These are phyloP conservation scores for Dipteronia sinensis DNA, from an alignment of 345 rosid species.

Conservation along the genomic window DNA sequence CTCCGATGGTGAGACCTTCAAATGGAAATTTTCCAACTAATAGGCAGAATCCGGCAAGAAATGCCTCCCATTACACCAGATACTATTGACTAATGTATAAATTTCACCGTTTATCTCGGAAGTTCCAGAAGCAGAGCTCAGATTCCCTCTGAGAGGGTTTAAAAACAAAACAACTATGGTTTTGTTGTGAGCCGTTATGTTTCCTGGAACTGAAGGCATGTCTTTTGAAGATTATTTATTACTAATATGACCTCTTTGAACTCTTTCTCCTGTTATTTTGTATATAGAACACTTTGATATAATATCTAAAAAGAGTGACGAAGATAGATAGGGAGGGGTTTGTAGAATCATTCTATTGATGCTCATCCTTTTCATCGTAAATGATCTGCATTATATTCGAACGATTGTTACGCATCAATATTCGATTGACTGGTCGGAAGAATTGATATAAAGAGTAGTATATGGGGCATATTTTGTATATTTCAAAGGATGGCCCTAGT, in stretches of 20 bases:
- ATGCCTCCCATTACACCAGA: conserved; percentile 6
- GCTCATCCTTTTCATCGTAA: neutral
- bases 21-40: conserved; percentile 12
- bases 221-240: neutral
- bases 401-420: no score
- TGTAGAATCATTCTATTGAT: neutral
- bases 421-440: no score
- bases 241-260: neutral
- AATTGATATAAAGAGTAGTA: neutral
- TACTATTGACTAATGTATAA: conserved; percentile 12
- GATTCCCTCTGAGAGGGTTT: neutral
- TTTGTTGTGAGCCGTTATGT: neutral
- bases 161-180: neutral
- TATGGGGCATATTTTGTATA: neutral
- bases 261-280: neutral
- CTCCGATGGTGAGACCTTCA: conserved; percentile 4
- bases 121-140: conserved; percentile 11
- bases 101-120: neutral
- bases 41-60: conserved; percentile 15
- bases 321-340: neutral
- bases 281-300: neutral
- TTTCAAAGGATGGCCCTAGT: neutral
- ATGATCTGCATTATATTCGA: neutral
- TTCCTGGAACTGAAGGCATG: neutral
- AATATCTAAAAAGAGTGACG: neutral